Evolutionary conservation across 345 rosid genomes (phyloP).

Genomic region (Eucalyptus leucophloia): DNA sequence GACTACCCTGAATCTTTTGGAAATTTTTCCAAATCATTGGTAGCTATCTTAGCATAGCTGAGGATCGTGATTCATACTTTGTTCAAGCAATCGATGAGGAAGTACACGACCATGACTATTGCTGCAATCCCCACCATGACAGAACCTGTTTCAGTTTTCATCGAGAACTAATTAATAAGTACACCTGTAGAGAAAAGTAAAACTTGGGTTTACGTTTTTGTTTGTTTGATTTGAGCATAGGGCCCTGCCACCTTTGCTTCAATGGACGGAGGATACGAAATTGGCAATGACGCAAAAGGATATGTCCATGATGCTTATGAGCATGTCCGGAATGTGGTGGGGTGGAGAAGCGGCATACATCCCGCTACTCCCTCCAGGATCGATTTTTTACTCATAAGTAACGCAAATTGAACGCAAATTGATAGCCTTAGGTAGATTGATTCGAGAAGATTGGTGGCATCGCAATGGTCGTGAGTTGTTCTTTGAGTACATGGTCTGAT

Average conservation of each 20-base stretch:
- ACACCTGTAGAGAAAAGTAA: too few relatives aligned
- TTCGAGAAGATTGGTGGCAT: not conserved
- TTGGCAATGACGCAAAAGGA: not conserved
- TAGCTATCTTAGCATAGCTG: too few relatives aligned
- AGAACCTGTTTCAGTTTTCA: too few relatives aligned
- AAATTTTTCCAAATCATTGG: too few relatives aligned
- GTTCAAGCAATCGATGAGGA: too few relatives aligned
- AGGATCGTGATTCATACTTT: too few relatives aligned
- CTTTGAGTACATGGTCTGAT: not conserved
- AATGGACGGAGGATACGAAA: not conserved
- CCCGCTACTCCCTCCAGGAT: not conserved
- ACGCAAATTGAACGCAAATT: not conserved
- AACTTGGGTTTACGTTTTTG: too few relatives aligned
- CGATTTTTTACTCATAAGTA: not conserved
- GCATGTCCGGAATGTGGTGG: not conserved
- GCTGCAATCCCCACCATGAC: too few relatives aligned
- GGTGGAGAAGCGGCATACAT: not conserved
- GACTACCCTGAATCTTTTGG: too few relatives aligned
- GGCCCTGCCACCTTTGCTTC: not conserved
- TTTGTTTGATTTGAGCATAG: too few relatives aligned
- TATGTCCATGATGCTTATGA: not conserved
- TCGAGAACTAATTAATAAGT: too few relatives aligned
- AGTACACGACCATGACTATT: too few relatives aligned
- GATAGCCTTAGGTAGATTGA: not conserved
- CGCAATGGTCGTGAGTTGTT: not conserved